phyloP scores from a whole-genome alignment of 2,329 filamentous ascomycete species.

The Gliomastix tumulicola region DNA sequence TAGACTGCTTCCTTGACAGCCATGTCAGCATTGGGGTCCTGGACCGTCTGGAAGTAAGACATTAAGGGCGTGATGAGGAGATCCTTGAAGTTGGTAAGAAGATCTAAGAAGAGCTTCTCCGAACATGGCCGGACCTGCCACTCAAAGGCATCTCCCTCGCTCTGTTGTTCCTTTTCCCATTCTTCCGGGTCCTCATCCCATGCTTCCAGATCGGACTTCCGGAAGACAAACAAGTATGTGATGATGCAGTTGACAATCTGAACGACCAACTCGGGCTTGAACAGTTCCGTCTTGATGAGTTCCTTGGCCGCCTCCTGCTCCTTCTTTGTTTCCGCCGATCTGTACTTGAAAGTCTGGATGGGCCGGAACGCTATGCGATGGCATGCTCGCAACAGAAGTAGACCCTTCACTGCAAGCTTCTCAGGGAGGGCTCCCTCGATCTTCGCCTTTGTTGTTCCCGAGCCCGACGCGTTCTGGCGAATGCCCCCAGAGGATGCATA shows the following conservation, averaged over 20 bases:
- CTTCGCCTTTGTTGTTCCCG: conserved; percentile 36
- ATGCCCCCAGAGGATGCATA: conserved; percentile 58
- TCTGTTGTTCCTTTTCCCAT: conserved; percentile 88
- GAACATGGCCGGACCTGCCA: conserved; percentile 89
- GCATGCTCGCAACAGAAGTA: conserved; percentile 76
- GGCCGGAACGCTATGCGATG: conserved; percentile 80
- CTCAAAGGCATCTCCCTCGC: conserved; percentile 78
- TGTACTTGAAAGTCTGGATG: conserved; percentile 76
- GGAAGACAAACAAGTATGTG: conserved; percentile 81
- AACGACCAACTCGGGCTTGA: conserved; percentile 69
- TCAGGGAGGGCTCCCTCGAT: conserved; percentile 62
- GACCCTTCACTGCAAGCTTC: conserved; percentile 72
- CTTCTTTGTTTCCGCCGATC: conserved; percentile 64
- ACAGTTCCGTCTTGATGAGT: conserved; percentile 64
- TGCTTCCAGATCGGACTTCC: conserved; percentile 74
- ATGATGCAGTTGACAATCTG: conserved; percentile 81
- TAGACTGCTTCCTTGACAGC: conserved; percentile 92
- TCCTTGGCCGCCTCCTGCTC: conserved; percentile 66
- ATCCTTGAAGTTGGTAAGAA: conserved; percentile 82
- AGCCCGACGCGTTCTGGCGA: conserved; percentile 31
- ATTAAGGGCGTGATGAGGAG: conserved; percentile 74
- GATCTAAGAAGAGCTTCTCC: conserved; percentile 87
- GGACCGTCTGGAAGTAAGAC: conserved; percentile 73
- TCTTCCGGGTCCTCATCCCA: conserved; percentile 96
- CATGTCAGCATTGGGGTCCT: conserved; percentile 59